Base-by-base conservation (phyloP, 1,284 basidiomycete species). In the Tausonia pullulans region DNA sequence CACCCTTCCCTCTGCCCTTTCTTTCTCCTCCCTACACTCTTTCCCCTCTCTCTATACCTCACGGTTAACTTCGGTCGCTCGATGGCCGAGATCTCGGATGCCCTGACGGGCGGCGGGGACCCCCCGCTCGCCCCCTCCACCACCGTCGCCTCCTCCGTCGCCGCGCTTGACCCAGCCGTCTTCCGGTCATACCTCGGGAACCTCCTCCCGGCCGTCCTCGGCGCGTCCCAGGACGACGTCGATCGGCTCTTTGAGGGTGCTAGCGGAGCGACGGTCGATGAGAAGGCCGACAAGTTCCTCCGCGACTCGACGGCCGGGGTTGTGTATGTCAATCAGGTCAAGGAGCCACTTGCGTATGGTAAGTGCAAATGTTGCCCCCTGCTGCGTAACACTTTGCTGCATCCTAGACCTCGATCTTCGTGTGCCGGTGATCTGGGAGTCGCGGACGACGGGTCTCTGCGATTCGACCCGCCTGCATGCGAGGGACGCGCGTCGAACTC, bases 281-380 rank as follows among this genome's bases (percentile, higher is more conserved):
- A 87, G 70, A 83, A 82, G 69, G 83, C 88, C 39, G 75, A 81
- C 59, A 81, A 84, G 63, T 92, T 90, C 75, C 85, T 86, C 27
- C 78, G 79, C 7, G 89, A 91, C 39, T 56, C 67, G 39, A 70
- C 65, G 56, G 67, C 67, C 69, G 83, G 82, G 46, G 84, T 83
- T 4, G 83, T 90, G 61, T 91, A 91, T 75, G 82, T 91, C 55
- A 84, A 87, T 48, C 90, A 90, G 77, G 78, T 80, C 69, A 85
- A 79, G 73, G 84, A 86, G 59, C 53, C 41, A 6, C 6, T 39
- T 27, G 13, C 27, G 27, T 27, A 27, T 27, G 27, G 27, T 27
- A 2, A 27, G 27, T 27, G 27, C 27, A 27, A 1, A 27, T 27
- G 27, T 27, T 27, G 27, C 27, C 27, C 27, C 27, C 27, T 27